Conservation (phyloP, 1,139 yeast genomes). For the Diutina mesorugosa region DNA sequence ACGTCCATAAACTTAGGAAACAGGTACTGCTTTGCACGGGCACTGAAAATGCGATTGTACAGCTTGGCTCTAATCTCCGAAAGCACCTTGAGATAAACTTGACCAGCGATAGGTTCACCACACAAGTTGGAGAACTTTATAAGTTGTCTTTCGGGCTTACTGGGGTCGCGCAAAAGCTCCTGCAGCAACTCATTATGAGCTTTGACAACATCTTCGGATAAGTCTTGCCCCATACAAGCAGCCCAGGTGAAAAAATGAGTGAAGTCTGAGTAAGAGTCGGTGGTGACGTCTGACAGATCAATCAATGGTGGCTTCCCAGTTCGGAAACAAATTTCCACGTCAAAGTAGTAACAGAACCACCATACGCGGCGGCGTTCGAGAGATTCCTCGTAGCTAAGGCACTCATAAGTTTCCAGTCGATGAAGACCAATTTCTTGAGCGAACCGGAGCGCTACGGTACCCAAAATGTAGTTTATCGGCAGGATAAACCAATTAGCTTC, state of each 20-base stretch:
- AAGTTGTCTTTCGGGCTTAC: neutral
- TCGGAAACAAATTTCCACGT: constrained; percentile 41
- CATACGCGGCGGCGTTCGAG: constrained; percentile 31
- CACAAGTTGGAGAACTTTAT: neutral
- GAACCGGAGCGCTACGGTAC: constrained; percentile 40
- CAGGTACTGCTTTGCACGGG: constrained; percentile 5
- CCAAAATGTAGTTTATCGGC: constrained; percentile 29
- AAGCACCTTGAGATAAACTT: neutral
- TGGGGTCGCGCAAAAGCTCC: neutral
- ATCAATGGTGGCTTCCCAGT: constrained; percentile 51
- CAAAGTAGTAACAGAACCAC: constrained; percentile 44
- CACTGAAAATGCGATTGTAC: constrained; percentile 7
- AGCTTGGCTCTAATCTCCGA: constrained; percentile 6
- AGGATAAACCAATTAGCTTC: constrained; percentile 31
- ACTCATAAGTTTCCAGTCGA: constrained; percentile 34
- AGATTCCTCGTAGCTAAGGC: constrained; percentile 24
- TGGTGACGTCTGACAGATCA: constrained; percentile 30
- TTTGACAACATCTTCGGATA: neutral
- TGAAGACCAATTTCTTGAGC: constrained; percentile 61
- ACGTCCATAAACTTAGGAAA: constrained; percentile 5
- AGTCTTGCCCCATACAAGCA: neutral
- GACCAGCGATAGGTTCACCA: neutral
- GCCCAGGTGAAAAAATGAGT: neutral
- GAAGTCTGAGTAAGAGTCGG: constrained; percentile 4
- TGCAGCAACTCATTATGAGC: neutral